A percentile compares a stretch with the other conserved stretches of the same genome.
Conservation (phyloP, 192 early-diverging fungal genomes). For the Gonapodya sp. region DNA sequence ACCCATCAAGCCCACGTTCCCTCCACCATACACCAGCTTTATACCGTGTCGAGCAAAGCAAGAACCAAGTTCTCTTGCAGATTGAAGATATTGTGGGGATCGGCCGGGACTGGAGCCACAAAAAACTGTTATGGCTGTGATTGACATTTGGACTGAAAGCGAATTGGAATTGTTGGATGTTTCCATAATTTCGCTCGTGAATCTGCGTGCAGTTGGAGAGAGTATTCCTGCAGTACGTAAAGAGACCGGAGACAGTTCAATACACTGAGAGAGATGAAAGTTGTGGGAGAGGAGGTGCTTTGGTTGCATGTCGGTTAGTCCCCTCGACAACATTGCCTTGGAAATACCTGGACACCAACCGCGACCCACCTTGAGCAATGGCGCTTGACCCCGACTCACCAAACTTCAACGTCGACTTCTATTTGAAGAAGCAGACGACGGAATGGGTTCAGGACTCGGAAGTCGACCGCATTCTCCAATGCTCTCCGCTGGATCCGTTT, state of each 20-base stretch:
- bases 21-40: slow-evolving; percentile 33
- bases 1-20: slow-evolving; percentile 66
- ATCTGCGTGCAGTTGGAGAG: no score
- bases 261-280: no score
- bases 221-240: no score
- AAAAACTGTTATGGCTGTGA: slow-evolving; percentile 37
- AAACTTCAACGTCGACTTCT: not conserved
- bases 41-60: not conserved
- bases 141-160: no score
- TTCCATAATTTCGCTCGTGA: no score
- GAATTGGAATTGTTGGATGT: no score
- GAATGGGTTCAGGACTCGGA: slow-evolving; percentile 27
- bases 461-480: slow-evolving; percentile 35
- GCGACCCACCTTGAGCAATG: not conserved
- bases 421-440: not conserved
- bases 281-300: no score
- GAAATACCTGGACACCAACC: no score
- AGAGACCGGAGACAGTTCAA: no score
- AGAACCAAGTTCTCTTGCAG: slow-evolving; percentile 9
- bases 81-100: slow-evolving; percentile 17
- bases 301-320: no score
- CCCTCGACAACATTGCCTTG: no score
- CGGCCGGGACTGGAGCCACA: slow-evolving; percentile 26
- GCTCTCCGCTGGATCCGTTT: slow-evolving; percentile 41
- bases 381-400: not conserved